These are phyloP conservation scores for Trichomonas gallinae DNA, from an alignment of 208 protist species.

Conservation along the genomic window DNA sequence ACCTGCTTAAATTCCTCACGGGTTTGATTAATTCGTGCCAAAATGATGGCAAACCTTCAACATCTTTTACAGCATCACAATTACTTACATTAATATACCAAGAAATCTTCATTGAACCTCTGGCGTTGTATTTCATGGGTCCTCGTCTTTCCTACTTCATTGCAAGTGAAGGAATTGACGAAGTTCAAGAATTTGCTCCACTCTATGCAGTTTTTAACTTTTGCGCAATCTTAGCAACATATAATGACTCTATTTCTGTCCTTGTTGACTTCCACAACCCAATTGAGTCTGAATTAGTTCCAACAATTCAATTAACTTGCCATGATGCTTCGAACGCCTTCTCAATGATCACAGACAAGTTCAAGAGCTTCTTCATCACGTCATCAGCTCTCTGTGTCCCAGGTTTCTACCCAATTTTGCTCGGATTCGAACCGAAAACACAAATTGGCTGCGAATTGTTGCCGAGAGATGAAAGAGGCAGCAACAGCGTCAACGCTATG, in stretches of 20 bases:
- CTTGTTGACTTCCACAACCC: background rate
- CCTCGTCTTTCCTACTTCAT: background rate
- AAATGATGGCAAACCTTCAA: background rate
- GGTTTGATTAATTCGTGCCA: background rate
- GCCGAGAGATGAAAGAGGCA: background rate
- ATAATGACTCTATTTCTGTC: background rate
- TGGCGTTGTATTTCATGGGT: background rate
- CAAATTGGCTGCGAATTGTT: background rate
- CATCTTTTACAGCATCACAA: background rate
- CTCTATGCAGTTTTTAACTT: background rate
- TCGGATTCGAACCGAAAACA: background rate
- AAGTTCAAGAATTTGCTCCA: background rate
- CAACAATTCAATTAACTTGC: background rate
- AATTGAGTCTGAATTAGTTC: background rate
- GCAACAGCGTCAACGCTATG: background rate
- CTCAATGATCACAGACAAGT: background rate
- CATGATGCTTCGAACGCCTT: background rate
- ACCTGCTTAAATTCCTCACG: background rate
- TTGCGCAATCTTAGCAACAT: background rate
- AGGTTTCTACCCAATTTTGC: background rate
- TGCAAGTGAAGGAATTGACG: background rate
- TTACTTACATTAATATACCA: background rate
- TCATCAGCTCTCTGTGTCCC: background rate
- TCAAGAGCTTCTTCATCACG: background rate
- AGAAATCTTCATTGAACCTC: background rate